Conservation (phyloP, 129 eudicot species). For the Helianthus tuberosus region DNA sequence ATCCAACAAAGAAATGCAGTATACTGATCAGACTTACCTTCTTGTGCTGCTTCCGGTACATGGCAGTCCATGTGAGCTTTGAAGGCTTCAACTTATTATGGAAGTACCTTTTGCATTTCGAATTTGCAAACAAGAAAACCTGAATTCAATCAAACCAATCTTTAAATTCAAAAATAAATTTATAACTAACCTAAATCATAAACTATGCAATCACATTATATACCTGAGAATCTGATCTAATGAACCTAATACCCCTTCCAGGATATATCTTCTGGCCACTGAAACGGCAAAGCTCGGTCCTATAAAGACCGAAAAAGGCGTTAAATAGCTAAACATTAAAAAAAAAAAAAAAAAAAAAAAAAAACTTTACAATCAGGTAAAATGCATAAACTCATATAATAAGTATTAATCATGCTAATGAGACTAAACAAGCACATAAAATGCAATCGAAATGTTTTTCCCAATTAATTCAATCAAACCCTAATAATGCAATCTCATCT, state of each 20-base stretch:
- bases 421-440: neutral
- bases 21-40: slow-evolving; percentile 31
- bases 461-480: neutral
- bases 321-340: neutral
- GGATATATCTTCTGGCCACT: slow-evolving; percentile 86
- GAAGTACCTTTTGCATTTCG: slow-evolving; percentile 61
- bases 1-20: neutral
- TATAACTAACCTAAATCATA: neutral
- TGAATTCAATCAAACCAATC: slow-evolving; percentile 2
- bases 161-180: neutral
- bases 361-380: neutral
- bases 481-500: neutral
- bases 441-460: neutral
- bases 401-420: neutral
- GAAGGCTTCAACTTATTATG: slow-evolving; percentile 56
- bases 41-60: slow-evolving; percentile 59
- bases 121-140: slow-evolving; percentile 51
- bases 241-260: slow-evolving; percentile 76
- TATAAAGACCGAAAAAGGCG: slow-evolving; percentile 8
- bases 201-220: neutral
- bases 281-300: slow-evolving; percentile 85
- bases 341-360: neutral
- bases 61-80: slow-evolving; percentile 59
- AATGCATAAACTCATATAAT: slow-evolving; percentile 1
- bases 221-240: slow-evolving; percentile 81